Evolutionary conservation across 2,329 filamentous ascomycete genomes (phyloP), one percentile per base, ranked within the genome.

Genomic region (Cercospora berteroae): DNA sequence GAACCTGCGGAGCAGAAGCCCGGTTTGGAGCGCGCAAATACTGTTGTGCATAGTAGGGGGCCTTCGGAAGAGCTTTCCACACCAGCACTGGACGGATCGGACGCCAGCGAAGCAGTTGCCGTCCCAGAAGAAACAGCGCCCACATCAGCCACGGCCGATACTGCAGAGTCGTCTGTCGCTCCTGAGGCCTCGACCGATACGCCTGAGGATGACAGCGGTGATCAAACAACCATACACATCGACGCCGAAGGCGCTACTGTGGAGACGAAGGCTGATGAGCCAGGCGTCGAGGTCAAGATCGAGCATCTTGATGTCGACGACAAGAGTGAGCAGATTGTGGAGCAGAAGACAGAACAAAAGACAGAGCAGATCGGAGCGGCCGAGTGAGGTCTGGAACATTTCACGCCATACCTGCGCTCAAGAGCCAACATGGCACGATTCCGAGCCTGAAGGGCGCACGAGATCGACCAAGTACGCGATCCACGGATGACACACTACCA

Each of bases 21-120:
- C 6, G 63, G 61, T 4, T 67, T 77, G 29, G 76, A 76, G 56
- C 70, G 73, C 10, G 70, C 73, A 42, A 67, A 70, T 33, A 74
- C 73, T 48, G 70, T 67, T 13, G 25, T 75, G 57, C 67, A 69
- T 39, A 68, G 67, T n/a, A 60, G 66, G 55, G 58, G 62, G n/a
- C 29, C 33, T 2, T 36, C 63, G 25, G 55, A 58, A 13, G 29
- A 57, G 36, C 23, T 56, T 18, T 39, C 65, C 1, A 16, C 92
- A 89, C 89, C 85, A 81, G 72, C 81, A 85, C 7, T 63, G 65
- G 36, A 65, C 66, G 69, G 76, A 1, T 59, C 58, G 6, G 61
- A 50, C 13, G 39, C 52, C 9, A 44, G 58, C 48, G 44, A 68
- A 60, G 9, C 58, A 33, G 36, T 27, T 3, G 55, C 50, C 39